Conservation (phyloP, 371 early-diverging fungal species). For the Catenaria anguillulae region DNA sequence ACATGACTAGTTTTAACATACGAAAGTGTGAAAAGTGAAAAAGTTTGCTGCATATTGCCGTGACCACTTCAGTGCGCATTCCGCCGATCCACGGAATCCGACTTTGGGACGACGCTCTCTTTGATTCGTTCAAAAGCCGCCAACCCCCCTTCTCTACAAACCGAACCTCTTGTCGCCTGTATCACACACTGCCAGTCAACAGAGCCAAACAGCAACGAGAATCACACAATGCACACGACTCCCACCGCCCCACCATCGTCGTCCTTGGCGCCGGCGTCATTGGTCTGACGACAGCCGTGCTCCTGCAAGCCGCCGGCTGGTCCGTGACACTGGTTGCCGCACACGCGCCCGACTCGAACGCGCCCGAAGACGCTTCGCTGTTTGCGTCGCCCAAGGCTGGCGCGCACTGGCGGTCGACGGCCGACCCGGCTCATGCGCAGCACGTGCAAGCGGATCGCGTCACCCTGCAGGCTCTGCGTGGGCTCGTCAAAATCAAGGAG, state of each 20-base stretch:
- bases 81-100: no score
- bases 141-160: no score
- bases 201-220: no score
- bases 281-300: conserved; percentile 32
- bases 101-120: no score
- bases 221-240: no score
- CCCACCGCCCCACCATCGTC: neutral
- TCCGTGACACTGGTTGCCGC: conserved; percentile 17
- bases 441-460: conserved; percentile 19
- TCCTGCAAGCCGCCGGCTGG: conserved; percentile 16
- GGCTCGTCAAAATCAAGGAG: conserved; percentile 7
- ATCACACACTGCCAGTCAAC: no score
- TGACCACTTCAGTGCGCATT: no score
- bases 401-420: conserved; percentile 44
- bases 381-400: conserved; percentile 43
- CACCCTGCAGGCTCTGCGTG: conserved; percentile 15
- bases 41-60: no score
- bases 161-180: no score
- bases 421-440: conserved; percentile 17
- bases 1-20: no score
- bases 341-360: conserved; percentile 6
- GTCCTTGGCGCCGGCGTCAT: conserved; percentile 44
- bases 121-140: no score
- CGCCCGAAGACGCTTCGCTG: conserved; percentile 12
- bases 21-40: no score